A percentile compares a stretch with the other conserved stretches of the same genome.
Evolutionary conservation across 257 asterid genomes (phyloP).

Genomic region (Nicotiana undulata): DNA sequence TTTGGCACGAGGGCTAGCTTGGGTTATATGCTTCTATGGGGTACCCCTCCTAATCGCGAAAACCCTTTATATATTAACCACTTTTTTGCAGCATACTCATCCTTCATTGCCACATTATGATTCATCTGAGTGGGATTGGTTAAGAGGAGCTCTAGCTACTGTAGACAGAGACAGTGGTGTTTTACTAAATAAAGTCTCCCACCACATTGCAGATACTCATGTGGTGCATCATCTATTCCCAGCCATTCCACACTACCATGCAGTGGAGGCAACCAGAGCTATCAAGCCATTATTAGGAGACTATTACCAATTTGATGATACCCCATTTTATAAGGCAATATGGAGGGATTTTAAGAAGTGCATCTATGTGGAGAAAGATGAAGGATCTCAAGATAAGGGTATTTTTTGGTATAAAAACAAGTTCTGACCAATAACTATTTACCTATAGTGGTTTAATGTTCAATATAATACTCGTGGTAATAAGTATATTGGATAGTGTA

Average conservation of each 20-base stretch:
- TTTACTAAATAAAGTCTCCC: constrained; percentile 37
- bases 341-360: constrained; percentile 56
- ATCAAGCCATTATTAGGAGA: constrained; percentile 23
- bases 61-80: not conserved
- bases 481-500: too few species aligned
- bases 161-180: constrained; percentile 52
- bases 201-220: constrained; percentile 19
- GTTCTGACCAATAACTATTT: not conserved
- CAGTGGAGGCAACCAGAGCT: constrained; percentile 58
- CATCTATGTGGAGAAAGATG: constrained; percentile 8
- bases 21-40: constrained; percentile 37
- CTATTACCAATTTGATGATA: constrained; percentile 46
- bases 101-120: constrained; percentile 14
- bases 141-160: constrained; percentile 58
- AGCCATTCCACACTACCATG: constrained; percentile 59
- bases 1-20: constrained; percentile 31
- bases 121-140: constrained; percentile 38
- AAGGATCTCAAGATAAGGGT: not conserved
- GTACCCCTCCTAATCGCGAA: not conserved
- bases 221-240: constrained; percentile 59
- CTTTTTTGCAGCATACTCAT: constrained; percentile 6
- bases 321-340: constrained; percentile 45
- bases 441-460: not conserved
- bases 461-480: not conserved
- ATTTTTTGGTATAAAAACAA: constrained; percentile 14